Evolutionary conservation across 2,329 filamentous ascomycete genomes (phyloP).

Genomic region (Colletotrichum navitas): DNA sequence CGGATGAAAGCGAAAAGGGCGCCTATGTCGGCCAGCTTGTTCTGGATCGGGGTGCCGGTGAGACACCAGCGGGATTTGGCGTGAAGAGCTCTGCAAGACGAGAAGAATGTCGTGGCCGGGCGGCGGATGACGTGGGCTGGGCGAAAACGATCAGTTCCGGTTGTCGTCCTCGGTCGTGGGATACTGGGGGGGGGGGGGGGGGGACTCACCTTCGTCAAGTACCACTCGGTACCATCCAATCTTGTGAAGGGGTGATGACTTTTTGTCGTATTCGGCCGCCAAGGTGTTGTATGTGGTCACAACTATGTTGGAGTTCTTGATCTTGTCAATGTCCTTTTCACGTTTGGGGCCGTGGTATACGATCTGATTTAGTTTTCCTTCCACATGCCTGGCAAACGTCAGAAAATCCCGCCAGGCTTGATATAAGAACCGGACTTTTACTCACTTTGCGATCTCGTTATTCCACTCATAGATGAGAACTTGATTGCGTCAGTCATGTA

Average conservation of each 20-base stretch:
- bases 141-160: background rate
- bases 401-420: background rate
- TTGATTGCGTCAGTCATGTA: constrained; percentile 42
- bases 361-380: constrained; percentile 46
- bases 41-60: constrained; percentile 67
- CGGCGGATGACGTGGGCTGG: constrained; percentile 63
- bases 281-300: constrained; percentile 63
- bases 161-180: background rate
- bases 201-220: constrained; percentile 58
- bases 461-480: constrained; percentile 58
- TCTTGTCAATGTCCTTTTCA: constrained; percentile 43
- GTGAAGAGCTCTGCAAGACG: constrained; percentile 55
- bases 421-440: background rate
- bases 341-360: constrained; percentile 55
- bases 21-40: constrained; percentile 64
- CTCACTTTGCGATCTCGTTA: constrained; percentile 54
- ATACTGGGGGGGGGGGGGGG: no score
- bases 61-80: constrained; percentile 65
- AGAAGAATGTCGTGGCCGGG: constrained; percentile 58
- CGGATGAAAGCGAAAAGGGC: constrained; percentile 63
- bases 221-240: constrained; percentile 58
- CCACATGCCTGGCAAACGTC: constrained; percentile 50
- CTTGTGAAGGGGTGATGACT: constrained; percentile 47
- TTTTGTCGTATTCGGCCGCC: constrained; percentile 49
- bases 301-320: constrained; percentile 56